phyloP scores from a whole-genome alignment of 305 asterid species.

The Fraxinus greggii region DNA sequence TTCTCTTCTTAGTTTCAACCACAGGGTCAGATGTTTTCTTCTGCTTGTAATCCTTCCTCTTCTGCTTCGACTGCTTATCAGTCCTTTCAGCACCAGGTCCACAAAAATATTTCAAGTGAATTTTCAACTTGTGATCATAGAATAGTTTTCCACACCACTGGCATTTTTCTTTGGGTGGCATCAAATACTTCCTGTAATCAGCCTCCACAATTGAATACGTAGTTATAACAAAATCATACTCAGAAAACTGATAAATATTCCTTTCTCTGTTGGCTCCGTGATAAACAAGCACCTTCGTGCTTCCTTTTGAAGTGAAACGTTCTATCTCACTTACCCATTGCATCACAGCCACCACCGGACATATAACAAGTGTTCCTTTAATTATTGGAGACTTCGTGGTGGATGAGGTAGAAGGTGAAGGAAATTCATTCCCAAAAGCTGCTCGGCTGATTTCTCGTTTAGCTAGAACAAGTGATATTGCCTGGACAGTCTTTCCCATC shows the following conservation, averaged over 20 bases:
- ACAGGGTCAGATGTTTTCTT: conserved; percentile 34
- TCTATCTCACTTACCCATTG: conserved; percentile 92
- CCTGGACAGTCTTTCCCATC: conserved; percentile 97
- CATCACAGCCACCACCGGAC: conserved; percentile 81
- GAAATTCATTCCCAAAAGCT: conserved; percentile 33
- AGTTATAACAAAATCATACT: conserved; percentile 84
- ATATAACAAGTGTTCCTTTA: conserved; percentile 82
- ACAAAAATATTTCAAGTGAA: conserved; percentile 71
- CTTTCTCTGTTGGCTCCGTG: conserved; percentile 79
- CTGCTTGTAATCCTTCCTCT: conserved; percentile 45
- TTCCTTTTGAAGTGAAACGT: conserved; percentile 72
- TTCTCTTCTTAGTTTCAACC: conserved; percentile 29
- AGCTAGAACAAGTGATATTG: conserved; percentile 84
- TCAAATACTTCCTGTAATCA: conserved; percentile 70
- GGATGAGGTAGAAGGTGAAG: conserved; percentile 46
- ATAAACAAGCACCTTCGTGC: conserved; percentile 73
- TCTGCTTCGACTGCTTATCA: conserved; percentile 82
- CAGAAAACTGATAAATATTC: conserved; percentile 51
- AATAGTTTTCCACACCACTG: conserved; percentile 67
- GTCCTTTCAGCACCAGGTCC: conserved; percentile 81
- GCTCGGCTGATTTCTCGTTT: conserved; percentile 53
- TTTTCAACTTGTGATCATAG: conserved; percentile 49
- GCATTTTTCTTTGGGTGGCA: conserved; percentile 86
- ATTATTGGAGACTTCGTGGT: conserved; percentile 49
- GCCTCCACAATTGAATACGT: conserved; percentile 85